A percentile compares a stretch with the other conserved stretches of the same genome.
Evolutionary conservation across 257 asterid species (phyloP).

Genomic region (Vinca minor): DNA sequence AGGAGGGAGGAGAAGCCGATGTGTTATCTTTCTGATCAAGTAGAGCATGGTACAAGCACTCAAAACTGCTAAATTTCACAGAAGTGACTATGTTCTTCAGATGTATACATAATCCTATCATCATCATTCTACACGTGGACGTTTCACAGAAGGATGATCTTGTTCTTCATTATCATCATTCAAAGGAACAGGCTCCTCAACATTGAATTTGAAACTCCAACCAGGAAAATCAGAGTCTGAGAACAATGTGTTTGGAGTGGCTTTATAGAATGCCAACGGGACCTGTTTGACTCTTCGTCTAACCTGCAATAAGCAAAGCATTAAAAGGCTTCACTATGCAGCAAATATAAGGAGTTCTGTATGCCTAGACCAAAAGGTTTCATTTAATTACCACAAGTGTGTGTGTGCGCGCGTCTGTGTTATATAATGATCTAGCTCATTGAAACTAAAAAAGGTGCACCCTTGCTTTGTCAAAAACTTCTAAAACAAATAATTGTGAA

Average conservation of each 20-base stretch:
- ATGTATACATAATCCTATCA: slow-evolving; percentile 2
- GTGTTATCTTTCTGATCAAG: neutral
- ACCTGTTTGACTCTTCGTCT: slow-evolving; percentile 87
- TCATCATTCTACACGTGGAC: slow-evolving; percentile 31
- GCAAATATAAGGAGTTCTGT: neutral
- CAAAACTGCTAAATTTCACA: neutral
- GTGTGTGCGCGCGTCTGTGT: too few relatives aligned
- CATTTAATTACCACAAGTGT: too few relatives aligned
- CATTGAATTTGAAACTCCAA: slow-evolving; percentile 56
- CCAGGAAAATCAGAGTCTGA: slow-evolving; percentile 70
- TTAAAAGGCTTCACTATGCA: neutral
- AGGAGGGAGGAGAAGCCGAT: neutral
- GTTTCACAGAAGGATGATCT: slow-evolving; percentile 28
- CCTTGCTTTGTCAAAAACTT: neutral
- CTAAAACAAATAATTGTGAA: neutral
- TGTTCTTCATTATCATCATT: slow-evolving; percentile 13
- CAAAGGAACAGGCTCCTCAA: slow-evolving; percentile 10
- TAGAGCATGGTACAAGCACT: neutral
- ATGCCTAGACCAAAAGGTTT: neutral
- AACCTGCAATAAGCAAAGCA: slow-evolving; percentile 40
- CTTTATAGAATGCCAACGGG: slow-evolving; percentile 75
- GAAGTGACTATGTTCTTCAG: neutral
- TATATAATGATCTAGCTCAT: neutral
- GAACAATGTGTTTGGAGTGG: slow-evolving; percentile 62
- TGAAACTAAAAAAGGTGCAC: neutral